phyloP scores from a whole-genome alignment of 1,139 yeast genomes.

The Geotrichum fermentans region DNA sequence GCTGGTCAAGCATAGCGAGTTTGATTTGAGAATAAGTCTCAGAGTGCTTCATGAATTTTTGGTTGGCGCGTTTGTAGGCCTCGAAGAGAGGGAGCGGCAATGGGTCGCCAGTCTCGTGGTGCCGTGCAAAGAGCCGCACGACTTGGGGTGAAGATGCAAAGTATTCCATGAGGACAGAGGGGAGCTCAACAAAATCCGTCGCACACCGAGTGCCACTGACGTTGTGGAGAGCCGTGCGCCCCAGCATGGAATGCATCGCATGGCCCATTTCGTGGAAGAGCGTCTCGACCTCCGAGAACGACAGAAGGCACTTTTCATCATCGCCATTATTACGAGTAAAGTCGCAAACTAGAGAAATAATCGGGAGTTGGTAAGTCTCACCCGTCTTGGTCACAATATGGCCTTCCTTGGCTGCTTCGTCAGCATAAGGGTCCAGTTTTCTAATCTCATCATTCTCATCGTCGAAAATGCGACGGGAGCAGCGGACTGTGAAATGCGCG shows the following conservation, averaged over 20 bases:
- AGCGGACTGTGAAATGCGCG: slow-evolving; percentile 95
- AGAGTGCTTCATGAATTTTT: slow-evolving; percentile 55
- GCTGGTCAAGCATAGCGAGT: slow-evolving; percentile 86
- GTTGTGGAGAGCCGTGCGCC: slow-evolving; percentile 82
- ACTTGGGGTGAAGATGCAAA: slow-evolving; percentile 83
- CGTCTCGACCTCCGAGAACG: slow-evolving; percentile 82
- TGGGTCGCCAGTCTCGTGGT: slow-evolving; percentile 62
- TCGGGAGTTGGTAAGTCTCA: slow-evolving; percentile 70
- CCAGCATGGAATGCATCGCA: slow-evolving; percentile 97
- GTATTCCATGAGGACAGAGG: slow-evolving; percentile 91
- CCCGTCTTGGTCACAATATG: slow-evolving; percentile 38
- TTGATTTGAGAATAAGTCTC: slow-evolving; percentile 85
- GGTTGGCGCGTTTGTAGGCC: slow-evolving; percentile 42
- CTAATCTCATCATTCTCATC: slow-evolving; percentile 38
- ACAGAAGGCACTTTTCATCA: slow-evolving; percentile 45
- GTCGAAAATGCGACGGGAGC: slow-evolving; percentile 70
- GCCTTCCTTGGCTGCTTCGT: slow-evolving; percentile 11
- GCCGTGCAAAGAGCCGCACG: slow-evolving; percentile 64
- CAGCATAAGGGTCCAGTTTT: slow-evolving; percentile 20
- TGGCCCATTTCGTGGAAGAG: slow-evolving; percentile 98
- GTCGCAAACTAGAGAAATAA: slow-evolving; percentile 83
- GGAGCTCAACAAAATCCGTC: slow-evolving; percentile 93
- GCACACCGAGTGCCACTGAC: slow-evolving; percentile 93
- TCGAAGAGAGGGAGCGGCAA: slow-evolving; percentile 41
- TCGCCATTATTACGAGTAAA: slow-evolving; percentile 42